phyloP scores from a whole-genome alignment of 805 yeast genomes.

The Groenewaldozyma salmanticensis region DNA sequence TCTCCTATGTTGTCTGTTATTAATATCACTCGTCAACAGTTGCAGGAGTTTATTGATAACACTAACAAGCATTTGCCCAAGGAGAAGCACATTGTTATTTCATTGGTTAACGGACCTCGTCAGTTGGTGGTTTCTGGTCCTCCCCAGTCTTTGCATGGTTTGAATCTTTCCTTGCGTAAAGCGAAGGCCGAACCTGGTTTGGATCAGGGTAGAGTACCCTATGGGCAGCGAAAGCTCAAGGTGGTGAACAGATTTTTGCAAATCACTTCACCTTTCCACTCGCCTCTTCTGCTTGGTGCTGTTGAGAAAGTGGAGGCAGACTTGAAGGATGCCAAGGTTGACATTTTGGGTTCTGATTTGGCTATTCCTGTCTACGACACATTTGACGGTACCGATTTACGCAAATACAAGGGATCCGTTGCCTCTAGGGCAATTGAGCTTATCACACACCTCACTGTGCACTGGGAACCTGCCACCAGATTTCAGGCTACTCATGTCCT shows the following conservation, averaged over 20 bases:
- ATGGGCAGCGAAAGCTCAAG: conserved; percentile 86
- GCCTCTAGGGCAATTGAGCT: conserved; percentile 65
- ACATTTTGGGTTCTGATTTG: conserved; percentile 45
- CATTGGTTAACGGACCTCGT: conserved; percentile 91
- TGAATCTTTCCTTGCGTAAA: conserved; percentile 83
- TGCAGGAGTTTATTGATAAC: conserved; percentile 65
- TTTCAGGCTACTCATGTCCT: conserved; percentile 78
- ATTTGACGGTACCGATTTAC: conserved; percentile 70
- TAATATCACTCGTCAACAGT: conserved; percentile 73
- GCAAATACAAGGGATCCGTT: conserved; percentile 42
- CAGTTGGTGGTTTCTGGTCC: conserved; percentile 95
- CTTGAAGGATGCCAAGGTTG: conserved; percentile 46
- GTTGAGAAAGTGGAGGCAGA: conserved; percentile 58
- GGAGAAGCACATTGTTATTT: conserved; percentile 83
- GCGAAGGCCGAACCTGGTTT: conserved; percentile 91
- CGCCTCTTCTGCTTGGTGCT: conserved; percentile 71
- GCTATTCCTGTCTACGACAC: conserved; percentile 89
- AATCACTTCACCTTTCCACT: conserved; percentile 94
- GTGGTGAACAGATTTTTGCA: conserved; percentile 92
- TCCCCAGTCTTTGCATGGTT: conserved; percentile 94
- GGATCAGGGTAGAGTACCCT: conserved; percentile 92
- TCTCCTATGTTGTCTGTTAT: conserved; percentile 95
- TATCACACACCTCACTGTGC: conserved; percentile 80
- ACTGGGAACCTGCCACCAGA: conserved; percentile 87
- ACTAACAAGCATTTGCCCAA: conserved; percentile 91